Base-by-base conservation (phyloP, 2,329 filamentous ascomycete genomes). In the Trichoderma hamatum region DNA sequence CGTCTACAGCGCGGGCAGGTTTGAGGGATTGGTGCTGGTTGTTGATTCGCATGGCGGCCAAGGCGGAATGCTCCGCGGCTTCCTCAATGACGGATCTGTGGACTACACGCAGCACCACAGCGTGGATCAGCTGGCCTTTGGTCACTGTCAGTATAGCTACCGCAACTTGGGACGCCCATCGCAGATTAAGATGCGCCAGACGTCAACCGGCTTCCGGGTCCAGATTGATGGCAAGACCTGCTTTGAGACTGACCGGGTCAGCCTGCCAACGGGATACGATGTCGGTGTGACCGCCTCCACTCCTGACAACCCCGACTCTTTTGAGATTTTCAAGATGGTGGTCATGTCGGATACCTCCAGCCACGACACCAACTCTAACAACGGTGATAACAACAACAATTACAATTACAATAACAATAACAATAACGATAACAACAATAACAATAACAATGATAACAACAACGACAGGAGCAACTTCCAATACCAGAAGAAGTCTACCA, bases 251-350 rank as follows among this genome's bases (percentile, higher is more conserved):
- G 83, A 90, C 79, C 92, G 93, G 83, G 86, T 98, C 75, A 84
- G 84, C 71, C 86, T 99, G 28, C 96, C 95, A 3, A 75, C 85
- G 2, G 92, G 92, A 73, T 96, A 98, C 82, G 87, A 88, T 78
- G 92, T 97, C 73, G 96, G 96, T 74, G 83, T 99, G 73, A 93
- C 92, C 14, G 96, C 95, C 52, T 92, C 93, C 19, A 95, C 93
- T 3, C 92, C 93, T 34, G 95, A 98, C 73, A 94, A 89, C 75
- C 94, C 96, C 0, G 96, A 99, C 81, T 97, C 93, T 5, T 97
- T 97, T 76, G 96, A 99, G 80, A 80, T 97, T 73, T 96, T 94
- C 84, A 96, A 95, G 78, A 87, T 98, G 77, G 85, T 92, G 43
- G 88, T 96, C 63, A 88, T 90, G 76, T 89, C 86, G 13, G 86